Evolutionary conservation across 805 yeast species (phyloP), one percentile per base, ranked within the genome.

Genomic region (Kurtzmaniella fragi): DNA sequence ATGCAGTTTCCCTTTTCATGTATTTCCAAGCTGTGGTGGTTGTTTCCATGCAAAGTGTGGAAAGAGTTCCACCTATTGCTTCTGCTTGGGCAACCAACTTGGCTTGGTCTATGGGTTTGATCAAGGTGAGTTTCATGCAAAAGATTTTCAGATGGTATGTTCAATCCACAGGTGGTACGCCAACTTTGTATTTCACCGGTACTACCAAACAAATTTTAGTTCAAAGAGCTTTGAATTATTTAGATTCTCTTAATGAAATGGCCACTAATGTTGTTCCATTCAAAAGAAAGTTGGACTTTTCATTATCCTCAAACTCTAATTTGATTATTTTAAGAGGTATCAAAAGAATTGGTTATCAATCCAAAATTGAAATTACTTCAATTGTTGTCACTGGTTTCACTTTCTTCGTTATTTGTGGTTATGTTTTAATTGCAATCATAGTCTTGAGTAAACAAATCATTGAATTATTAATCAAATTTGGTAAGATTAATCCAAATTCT

Each of bases 51-150:
- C 77, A 82, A 58, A 83, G 84, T 45, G 96, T 88, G 35, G 87
- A 82, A 52, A 70, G 83, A 42, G 82, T 86, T 4, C 97, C 97
- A 7, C 96, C 96, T 13, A 87, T 90, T 53, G 96, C 95, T 7
- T 74, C 84, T 10, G 80, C 95, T 8, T 90, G 97, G 97, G 70
- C 89, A 5, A 95, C 86, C 59, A 89, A 90, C 55, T 70, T 90
- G 53, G 89, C 88, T 23, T 90, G 97, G 97, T 86, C 96, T 1
- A 85, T 90, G 84, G 97, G 97, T 2, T 70, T 90, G 43, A 86
- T 90, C 49, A 70, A 82, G 56, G 75, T 84, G 31, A 52, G 55
- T 2, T 90, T 89, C 57, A 85, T 90, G 95, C 96, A 90, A 62
- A 67, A 78, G 43, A 81, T 85, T 45, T 82, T 85, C 59, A 70